These are phyloP conservation scores for Camelina hispida DNA, from an alignment of 345 rosid species.

Conservation along the genomic window DNA sequence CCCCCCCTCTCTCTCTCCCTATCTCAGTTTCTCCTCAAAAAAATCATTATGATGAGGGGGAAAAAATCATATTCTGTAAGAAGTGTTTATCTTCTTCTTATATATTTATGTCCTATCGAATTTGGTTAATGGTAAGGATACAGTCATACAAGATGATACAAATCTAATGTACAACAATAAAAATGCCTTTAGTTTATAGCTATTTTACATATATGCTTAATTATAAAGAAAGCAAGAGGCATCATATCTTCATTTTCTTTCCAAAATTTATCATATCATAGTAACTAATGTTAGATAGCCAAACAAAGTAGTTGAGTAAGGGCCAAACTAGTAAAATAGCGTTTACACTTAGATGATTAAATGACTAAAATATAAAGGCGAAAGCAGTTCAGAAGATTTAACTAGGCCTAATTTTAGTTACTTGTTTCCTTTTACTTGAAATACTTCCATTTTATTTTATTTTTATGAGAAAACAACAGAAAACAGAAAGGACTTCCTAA, in stretches of 20 bases:
- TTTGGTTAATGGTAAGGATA: background rate
- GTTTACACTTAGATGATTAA: background rate
- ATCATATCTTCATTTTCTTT: slow-evolving; percentile 7
- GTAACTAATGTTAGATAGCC: slow-evolving; percentile 1
- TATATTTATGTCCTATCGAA: background rate
- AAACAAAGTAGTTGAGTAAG: background rate
- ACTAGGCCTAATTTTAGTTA: slow-evolving; percentile 11
- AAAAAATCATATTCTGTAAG: background rate
- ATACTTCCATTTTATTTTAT: background rate
- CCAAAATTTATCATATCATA: slow-evolving; percentile 3
- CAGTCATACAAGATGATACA: background rate
- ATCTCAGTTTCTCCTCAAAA: background rate
- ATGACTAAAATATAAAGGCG: background rate
- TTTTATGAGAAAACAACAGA: background rate
- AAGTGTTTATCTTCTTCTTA: background rate
- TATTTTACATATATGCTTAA: background rate
- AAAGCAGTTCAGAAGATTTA: background rate
- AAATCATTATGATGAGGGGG: background rate
- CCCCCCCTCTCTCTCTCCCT: background rate
- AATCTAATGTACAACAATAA: background rate
- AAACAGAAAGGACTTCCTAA: background rate
- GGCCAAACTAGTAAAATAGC: background rate
- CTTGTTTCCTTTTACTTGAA: background rate
- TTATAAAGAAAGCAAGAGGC: slow-evolving; percentile 4
- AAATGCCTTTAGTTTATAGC: background rate